Evolutionary conservation across 495 filamentous ascomycete species (phyloP), one percentile per base, ranked within the genome.

Genomic region (Cladorrhinum samala): DNA sequence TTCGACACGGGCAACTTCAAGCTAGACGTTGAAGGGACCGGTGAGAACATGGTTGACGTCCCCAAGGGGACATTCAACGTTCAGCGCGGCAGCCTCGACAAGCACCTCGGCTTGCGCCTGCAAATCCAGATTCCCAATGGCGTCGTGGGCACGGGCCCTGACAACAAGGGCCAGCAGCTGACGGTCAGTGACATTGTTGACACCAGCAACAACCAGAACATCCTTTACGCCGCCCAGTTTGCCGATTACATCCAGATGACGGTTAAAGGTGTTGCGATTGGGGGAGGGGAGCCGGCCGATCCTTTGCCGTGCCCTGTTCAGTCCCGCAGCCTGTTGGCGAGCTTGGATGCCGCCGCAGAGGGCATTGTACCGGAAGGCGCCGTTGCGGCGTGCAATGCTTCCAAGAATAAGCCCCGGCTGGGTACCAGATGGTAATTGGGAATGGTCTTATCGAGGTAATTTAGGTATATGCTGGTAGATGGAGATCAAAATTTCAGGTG

Each of bases 101-200:
- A 50, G 17, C 37, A 50, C 27, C 18, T 40, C n/a, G 47, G 47
- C 8, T 11, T 50, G 14, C 27, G 47, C 2, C 47, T 50, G 47
- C 47, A 50, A 16, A 17, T 50, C 36, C 9, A 50, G 27, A 50
- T 50, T 27, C 47, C 47, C 14, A 27, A 50, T n/a, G 47, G 47
- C 47, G 20, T 50, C 30, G 16, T 50, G 25, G 36, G 47, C 3
- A 40, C 27, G 13, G 47, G 47, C 18, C 39, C 39, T 14, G 25
- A 38, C 33, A 50, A 50, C 19, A 40, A 37, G 47, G 47, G 47
- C 25, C 4, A 23, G 16, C 47, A 50, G 33, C 33, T 50, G 47
- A 50, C 47, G 16, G 47, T 50, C 24, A 50, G 47, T 37, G 47
- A 50, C 20, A 50, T 50, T 40, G 27, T 50, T 16, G 47, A 50